Conservation (phyloP, 495 filamentous ascomycete genomes). For the Lasiosphaeria miniovina region DNA sequence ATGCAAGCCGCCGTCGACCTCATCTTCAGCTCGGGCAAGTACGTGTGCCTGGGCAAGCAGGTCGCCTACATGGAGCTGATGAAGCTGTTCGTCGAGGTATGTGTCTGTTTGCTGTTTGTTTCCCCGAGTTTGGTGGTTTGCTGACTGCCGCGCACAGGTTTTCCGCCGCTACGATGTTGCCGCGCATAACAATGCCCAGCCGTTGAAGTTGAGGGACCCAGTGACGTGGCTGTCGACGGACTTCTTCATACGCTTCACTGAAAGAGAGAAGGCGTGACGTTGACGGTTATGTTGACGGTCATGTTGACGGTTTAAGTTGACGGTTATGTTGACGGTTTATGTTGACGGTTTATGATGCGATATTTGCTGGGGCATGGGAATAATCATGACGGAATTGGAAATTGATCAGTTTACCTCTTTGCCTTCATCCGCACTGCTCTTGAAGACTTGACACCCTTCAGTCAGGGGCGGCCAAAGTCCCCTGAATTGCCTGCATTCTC, state of each 20-base stretch:
- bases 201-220: not conserved
- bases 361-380: too few relatives aligned
- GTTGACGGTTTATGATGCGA: too few relatives aligned
- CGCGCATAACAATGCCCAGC: not conserved
- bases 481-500: too few relatives aligned
- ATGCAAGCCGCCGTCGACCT: constrained; percentile 33
- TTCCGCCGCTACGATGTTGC: constrained; percentile 5
- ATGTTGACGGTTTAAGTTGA: too few relatives aligned
- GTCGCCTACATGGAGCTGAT: constrained; percentile 44
- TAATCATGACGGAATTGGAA: too few relatives aligned
- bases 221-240: not conserved
- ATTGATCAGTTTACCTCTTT: too few relatives aligned
- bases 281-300: too few relatives aligned
- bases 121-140: not conserved
- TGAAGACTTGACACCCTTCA: too few relatives aligned
- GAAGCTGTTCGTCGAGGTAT: constrained; percentile 54
- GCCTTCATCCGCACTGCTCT: too few relatives aligned
- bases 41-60: constrained; percentile 35
- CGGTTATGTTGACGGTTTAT: too few relatives aligned
- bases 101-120: constrained; percentile 8
- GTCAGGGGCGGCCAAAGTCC: too few relatives aligned
- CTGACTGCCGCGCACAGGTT: not conserved
- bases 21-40: constrained; percentile 36
- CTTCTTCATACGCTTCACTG: not conserved
- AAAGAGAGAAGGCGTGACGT: not conserved